A percentile compares a stretch with the other conserved stretches of the same genome.
These are phyloP conservation scores for Wickerhamiella shivajii DNA, from an alignment of 805 yeast species.

Conservation along the genomic window DNA sequence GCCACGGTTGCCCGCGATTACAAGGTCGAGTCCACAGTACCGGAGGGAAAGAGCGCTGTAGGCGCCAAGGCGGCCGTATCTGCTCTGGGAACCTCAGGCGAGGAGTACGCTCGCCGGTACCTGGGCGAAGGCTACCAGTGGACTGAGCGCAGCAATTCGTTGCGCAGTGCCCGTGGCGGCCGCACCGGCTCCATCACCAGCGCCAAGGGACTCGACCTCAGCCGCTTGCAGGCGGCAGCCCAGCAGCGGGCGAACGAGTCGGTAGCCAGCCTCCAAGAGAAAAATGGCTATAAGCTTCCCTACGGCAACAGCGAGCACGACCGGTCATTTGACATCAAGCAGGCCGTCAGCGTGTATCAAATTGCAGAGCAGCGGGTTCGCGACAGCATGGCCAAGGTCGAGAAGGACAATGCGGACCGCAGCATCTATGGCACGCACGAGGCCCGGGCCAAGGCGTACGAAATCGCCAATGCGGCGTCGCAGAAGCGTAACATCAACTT, in stretches of 20 bases:
- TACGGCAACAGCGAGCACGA: constrained; percentile 14
- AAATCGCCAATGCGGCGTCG: constrained; percentile 56
- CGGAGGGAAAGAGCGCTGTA: constrained; percentile 9
- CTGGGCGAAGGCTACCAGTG: constrained; percentile 26
- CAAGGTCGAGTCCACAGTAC: constrained; percentile 13
- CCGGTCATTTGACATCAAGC: constrained; percentile 16
- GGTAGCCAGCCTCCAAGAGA: constrained; percentile 18
- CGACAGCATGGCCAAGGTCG: constrained; percentile 27
- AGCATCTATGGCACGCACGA: constrained; percentile 33
- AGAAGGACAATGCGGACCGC: constrained; percentile 30
- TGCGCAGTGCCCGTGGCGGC: constrained; percentile 9
- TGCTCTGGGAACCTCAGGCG: constrained; percentile 21
- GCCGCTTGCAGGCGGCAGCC: constrained; percentile 22
- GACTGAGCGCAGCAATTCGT: constrained; percentile 13
- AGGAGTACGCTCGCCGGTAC: constrained; percentile 22
- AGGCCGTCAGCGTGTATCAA: constrained; percentile 17
- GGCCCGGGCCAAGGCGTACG: constrained; percentile 58
- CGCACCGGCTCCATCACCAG: constrained; percentile 4
- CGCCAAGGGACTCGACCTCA: constrained; percentile 13
- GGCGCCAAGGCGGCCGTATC: constrained; percentile 24
- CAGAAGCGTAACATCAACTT: constrained; percentile 39
- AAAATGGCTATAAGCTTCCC: constrained; percentile 13
- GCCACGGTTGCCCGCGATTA: constrained; percentile 41
- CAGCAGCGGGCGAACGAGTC: constrained; percentile 22
- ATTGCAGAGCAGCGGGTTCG: constrained; percentile 20